Evolutionary conservation across 345 rosid genomes (phyloP), one percentile per base, ranked within the genome.

Genomic region (Trapa bicornis): DNA sequence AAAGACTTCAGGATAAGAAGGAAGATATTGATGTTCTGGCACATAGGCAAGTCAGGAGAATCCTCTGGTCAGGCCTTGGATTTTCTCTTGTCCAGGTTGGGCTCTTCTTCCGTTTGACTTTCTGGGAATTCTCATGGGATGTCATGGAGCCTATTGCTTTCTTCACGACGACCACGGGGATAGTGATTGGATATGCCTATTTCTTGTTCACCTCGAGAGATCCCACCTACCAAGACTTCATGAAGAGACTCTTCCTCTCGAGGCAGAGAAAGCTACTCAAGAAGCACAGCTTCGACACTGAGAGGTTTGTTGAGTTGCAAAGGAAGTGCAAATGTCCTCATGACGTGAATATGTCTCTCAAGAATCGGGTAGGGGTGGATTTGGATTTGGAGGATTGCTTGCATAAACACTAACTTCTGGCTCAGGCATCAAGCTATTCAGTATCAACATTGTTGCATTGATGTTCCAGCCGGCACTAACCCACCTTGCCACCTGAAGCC

Each of bases 51-150:
- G 99, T 94, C 61, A 83, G 86, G 4, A 81, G 86, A 71, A 78
- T 90, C 48, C 92, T 91, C 12, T 91, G 90, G 91, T 14, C 64
- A 15, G 99, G 97, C 64, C 79, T 94, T 1, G 97, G 84, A 22
- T 54, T 85, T 43, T 67, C 91, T 2, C 69, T 89, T 65, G 42
- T 80, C 17, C 97, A 87, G 60, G 80, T 90, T 3, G 77, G 83
- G 8, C 79, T 91, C n/a, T 91, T 94, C 80, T 85, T 94, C 67
- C 78, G 99, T 66, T 76, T 94, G 50, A 94, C 99, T 6, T 94
- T 94, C 73, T 94, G 99, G 99, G 99, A 94, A 68, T 88, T 92
- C 67, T 92, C 98, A 9, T 92, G 98, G 98, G 98, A 92, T 78
- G 91, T 92, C 32, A 92, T 92, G 98, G 98, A 92, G 77, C 98